These are phyloP conservation scores for Leccinum holopus DNA, from an alignment of 1,284 basidiomycete genomes.

Conservation along the genomic window DNA sequence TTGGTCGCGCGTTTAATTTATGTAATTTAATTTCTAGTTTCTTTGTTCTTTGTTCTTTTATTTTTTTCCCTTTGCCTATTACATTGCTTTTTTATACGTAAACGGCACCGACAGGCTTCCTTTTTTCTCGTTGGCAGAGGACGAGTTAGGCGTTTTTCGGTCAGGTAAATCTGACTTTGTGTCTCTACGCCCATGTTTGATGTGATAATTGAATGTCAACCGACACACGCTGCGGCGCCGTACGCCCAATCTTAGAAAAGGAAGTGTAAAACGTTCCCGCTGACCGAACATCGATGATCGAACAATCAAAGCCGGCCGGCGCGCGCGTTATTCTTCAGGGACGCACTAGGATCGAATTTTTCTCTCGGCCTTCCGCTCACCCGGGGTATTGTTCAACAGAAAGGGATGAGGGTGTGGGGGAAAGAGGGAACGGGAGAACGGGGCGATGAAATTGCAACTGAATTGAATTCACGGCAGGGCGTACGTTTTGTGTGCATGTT, in stretches of 20 bases:
- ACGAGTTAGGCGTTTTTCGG: not conserved
- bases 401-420: not conserved
- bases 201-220: not conserved
- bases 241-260: not conserved
- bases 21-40: not conserved
- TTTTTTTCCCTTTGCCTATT: not conserved
- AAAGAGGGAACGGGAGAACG: not conserved
- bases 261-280: not conserved
- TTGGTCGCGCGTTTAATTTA: not conserved
- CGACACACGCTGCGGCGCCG: not conserved
- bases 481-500: not conserved
- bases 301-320: not conserved
- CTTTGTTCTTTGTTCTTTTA: not conserved
- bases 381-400: not conserved
- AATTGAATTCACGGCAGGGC: not conserved
- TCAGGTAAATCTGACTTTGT: not conserved
- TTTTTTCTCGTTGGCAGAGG: constrained; percentile 1
- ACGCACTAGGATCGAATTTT: not conserved
- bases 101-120: not conserved
- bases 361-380: not conserved
- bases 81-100: not conserved
- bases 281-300: not conserved
- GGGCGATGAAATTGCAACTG: not conserved
- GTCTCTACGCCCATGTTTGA: not conserved
- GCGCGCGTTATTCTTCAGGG: not conserved